Base-by-base conservation (phyloP, 148 eudicot genomes). In the Vaccinium macrocarpon region DNA sequence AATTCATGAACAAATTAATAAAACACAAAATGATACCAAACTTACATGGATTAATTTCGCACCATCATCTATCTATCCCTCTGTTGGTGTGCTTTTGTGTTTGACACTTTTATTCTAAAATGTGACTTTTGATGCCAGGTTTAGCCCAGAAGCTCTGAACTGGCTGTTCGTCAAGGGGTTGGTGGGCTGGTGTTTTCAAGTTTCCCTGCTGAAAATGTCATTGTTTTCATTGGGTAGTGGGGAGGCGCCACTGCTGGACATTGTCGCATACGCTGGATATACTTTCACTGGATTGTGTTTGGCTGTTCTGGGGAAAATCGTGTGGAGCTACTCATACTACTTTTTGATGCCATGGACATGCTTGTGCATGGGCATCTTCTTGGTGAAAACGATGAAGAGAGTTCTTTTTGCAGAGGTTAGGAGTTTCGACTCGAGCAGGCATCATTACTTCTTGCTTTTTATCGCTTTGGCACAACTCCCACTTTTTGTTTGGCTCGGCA, bases 401-500 rank as follows among this genome's bases (percentile, higher is more conserved):
- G 97, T 92, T 82, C 89, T 94, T 1, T 91, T 90, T 8, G 94
- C 94, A 0, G 97, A 92, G 84, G 97, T 91, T 23, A 90, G 97
- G 82, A 92, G 87, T 59, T 89, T 87, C 7, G 95, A 92, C 84
- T 92, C 93, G 6, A 91, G 94, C 87, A 88, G 89, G 87, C 95
- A 91, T 87, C 92, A 94, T 64, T 88, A 90, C 64, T 89, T 92
- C 29, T 77, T 94, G 88, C 91, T 94, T 64, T 87, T 94, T 83
- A 91, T 92, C 42, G 95, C 91, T 3, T 82, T 94, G 53, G 95
- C 92, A 82, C 97, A 94, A 88, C 89, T 94, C 86, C 97, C 97
- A 12, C 91, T 94, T 84, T 88, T 88, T 85, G 74, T 92, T 76
- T 94, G 97, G 95, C 95, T 94, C 19, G 94, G 97, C 48, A 92